These are phyloP conservation scores for Tylopilus rubrobrunneus DNA, from an alignment of 768 basidiomycete genomes.

Conservation along the genomic window DNA sequence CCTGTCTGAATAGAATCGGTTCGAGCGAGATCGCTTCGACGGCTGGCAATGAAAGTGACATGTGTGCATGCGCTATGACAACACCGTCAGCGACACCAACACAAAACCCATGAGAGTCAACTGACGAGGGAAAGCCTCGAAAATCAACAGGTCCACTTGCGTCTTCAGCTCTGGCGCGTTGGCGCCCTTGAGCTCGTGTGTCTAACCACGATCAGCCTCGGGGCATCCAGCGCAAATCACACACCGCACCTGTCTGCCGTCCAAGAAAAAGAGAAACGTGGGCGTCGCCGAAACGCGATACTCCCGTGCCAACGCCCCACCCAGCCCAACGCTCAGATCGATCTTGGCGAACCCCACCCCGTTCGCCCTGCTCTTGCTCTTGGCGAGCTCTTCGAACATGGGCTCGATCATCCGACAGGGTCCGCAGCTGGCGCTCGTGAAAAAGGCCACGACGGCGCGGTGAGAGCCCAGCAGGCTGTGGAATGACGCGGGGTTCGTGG, in stretches of 20 bases:
- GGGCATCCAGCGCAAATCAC: background rate
- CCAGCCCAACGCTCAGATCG: constrained; percentile 71
- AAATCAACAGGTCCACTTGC: constrained; percentile 72
- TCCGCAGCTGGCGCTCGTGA: constrained; percentile 71
- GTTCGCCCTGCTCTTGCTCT: constrained; percentile 47
- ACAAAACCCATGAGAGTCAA: constrained; percentile 2
- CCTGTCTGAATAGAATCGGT: constrained; percentile 73
- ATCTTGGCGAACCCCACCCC: constrained; percentile 78
- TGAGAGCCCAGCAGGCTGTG: constrained; percentile 60
- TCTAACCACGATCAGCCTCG: constrained; percentile 34
- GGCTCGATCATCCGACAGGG: constrained; percentile 86
- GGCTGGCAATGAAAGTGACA: constrained; percentile 52
- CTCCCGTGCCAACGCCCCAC: constrained; percentile 53
- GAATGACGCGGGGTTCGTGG: constrained; percentile 75
- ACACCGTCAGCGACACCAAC: background rate
- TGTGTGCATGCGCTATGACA: constrained; percentile 70
- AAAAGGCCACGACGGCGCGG: constrained; percentile 73
- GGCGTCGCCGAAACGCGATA: constrained; percentile 76
- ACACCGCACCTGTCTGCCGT: constrained; percentile 61
- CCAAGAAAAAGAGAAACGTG: constrained; percentile 84
- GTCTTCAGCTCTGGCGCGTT: constrained; percentile 64
- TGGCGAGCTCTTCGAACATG: constrained; percentile 73
- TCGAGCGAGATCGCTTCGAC: constrained; percentile 61
- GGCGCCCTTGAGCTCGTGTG: constrained; percentile 69
- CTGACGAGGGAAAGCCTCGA: constrained; percentile 78